Conservation (phyloP, 73 alveolate species). For the Urostyla sp. region DNA sequence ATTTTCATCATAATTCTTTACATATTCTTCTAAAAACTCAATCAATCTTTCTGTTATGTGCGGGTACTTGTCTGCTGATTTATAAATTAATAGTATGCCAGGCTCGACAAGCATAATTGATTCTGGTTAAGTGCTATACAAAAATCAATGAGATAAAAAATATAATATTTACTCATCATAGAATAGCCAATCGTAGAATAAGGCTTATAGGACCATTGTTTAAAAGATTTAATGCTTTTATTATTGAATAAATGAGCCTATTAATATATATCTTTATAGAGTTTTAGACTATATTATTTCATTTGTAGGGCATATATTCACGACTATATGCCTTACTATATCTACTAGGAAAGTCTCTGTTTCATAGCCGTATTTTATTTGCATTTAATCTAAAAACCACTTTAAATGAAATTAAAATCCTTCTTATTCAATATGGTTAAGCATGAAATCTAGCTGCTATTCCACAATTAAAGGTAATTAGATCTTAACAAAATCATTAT, state of each 20-base stretch:
- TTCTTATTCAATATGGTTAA: neutral
- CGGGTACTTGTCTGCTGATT: constrained; percentile 45
- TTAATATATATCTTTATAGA: constrained; percentile 18
- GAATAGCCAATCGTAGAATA: constrained; percentile 41
- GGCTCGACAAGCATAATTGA: constrained; percentile 30
- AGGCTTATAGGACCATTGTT: neutral
- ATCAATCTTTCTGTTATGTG: constrained; percentile 23
- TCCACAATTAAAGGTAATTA: constrained; percentile 24
- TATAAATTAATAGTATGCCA: constrained; percentile 15
- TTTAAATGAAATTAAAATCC: constrained; percentile 39
- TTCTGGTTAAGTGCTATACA: constrained; percentile 10
- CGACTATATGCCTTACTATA: constrained; percentile 43
- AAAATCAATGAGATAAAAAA: neutral
- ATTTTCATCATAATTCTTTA: constrained; percentile 8
- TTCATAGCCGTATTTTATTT: constrained; percentile 17
- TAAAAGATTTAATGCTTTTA: constrained; percentile 11
- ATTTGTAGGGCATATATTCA: neutral
- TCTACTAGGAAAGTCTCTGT: constrained; percentile 42
- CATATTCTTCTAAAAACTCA: neutral
- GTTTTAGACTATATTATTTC: neutral
- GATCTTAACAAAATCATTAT: constrained; percentile 5
- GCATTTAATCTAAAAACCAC: constrained; percentile 29
- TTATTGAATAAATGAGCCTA: constrained; percentile 1
- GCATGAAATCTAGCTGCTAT: constrained; percentile 11
- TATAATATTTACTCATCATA: constrained; percentile 18